phyloP scores from a whole-genome alignment of 2,329 filamentous ascomycete species.

The Scolecobasidium constrictum region DNA sequence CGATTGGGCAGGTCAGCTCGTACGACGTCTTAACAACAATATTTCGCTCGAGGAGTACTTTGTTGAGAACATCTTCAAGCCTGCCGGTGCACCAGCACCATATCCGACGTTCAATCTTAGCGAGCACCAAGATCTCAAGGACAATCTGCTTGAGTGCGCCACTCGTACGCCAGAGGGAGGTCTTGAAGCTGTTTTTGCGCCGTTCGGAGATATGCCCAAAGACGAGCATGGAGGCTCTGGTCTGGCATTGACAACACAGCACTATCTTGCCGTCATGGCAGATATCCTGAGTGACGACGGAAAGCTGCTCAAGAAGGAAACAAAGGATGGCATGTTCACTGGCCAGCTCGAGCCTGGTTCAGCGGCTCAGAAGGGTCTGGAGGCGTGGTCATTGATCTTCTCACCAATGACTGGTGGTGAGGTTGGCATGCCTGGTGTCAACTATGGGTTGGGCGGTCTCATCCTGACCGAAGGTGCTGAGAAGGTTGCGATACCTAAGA shows the following conservation, averaged over 20 bases:
- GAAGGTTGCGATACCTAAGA: conserved; percentile 10
- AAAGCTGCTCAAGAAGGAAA: conserved; percentile 13
- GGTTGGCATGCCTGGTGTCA: conserved; percentile 8
- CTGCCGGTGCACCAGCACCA: conserved; percentile 11
- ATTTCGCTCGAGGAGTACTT: conserved; percentile 13
- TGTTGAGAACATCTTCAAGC: conserved; percentile 7
- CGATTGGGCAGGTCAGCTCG: conserved; percentile 38
- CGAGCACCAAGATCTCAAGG: conserved; percentile 13
- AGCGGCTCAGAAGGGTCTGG: conserved; percentile 6
- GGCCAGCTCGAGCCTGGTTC: conserved; percentile 14
- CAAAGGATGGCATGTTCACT: conserved; percentile 16
- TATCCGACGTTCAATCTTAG: conserved; percentile 16
- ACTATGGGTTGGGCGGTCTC: conserved; percentile 13
- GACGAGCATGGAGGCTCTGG: conserved; percentile 17
- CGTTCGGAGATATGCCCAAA: conserved; percentile 2
- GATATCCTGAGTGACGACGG: conserved; percentile 14
- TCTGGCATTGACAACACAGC: conserved; percentile 14
- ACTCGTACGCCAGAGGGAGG: conserved; percentile 14
- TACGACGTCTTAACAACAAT: conserved; percentile 30
- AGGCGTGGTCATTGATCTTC: conserved; percentile 6
- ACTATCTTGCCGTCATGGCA: conserved; percentile 17
- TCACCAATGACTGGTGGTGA: conserved; percentile 9
- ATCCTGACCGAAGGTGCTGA: conserved; percentile 8
- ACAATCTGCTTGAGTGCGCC: conserved; percentile 15
- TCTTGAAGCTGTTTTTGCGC: conserved; percentile 10